Conservation (phyloP, 371 early-diverging fungal species). For the Mortierella sp. region DNA sequence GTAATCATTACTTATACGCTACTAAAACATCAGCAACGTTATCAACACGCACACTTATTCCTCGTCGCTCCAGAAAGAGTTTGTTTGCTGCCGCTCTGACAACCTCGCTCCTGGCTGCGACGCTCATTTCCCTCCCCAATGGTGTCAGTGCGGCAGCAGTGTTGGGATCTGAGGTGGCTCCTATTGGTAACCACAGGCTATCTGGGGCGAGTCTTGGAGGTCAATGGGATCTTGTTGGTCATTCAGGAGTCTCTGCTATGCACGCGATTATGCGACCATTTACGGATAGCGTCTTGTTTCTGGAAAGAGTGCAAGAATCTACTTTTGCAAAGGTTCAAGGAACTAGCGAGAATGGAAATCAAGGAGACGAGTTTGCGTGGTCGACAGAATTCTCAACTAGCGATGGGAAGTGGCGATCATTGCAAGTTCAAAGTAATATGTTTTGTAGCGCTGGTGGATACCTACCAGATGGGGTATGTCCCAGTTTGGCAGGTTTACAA, state of each 20-base stretch:
- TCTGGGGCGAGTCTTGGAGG: constrained; percentile 42
- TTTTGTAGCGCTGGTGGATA: constrained; percentile 76
- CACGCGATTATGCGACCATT: constrained; percentile 54
- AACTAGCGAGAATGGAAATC: constrained; percentile 25
- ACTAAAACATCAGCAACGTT: too few species aligned
- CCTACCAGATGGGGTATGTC: constrained; percentile 60
- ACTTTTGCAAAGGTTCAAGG: constrained; percentile 33
- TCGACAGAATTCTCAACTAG: constrained; percentile 64
- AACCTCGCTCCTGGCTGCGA: constrained; percentile 7
- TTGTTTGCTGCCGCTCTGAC: constrained; percentile 15
- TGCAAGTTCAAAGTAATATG: constrained; percentile 67
- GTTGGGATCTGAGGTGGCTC: neutral
- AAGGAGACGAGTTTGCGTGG: constrained; percentile 59
- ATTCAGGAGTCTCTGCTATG: constrained; percentile 57
- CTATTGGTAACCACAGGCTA: neutral
- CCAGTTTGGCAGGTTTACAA: too few species aligned
- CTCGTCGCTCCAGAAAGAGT: constrained; percentile 8
- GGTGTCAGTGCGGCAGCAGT: constrained; percentile 27
- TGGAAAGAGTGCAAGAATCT: constrained; percentile 42
- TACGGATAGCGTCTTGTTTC: constrained; percentile 46
- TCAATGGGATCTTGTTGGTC: constrained; percentile 54
- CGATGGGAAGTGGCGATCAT: constrained; percentile 60
- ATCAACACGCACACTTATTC: neutral
- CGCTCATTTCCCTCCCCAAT: constrained; percentile 8
- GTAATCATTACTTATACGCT: too few species aligned